A percentile compares a stretch with the other conserved stretches of the same genome.
phyloP scores from a whole-genome alignment of 1,284 basidiomycete genomes.

The Cutaneotrichosporon sp. region DNA sequence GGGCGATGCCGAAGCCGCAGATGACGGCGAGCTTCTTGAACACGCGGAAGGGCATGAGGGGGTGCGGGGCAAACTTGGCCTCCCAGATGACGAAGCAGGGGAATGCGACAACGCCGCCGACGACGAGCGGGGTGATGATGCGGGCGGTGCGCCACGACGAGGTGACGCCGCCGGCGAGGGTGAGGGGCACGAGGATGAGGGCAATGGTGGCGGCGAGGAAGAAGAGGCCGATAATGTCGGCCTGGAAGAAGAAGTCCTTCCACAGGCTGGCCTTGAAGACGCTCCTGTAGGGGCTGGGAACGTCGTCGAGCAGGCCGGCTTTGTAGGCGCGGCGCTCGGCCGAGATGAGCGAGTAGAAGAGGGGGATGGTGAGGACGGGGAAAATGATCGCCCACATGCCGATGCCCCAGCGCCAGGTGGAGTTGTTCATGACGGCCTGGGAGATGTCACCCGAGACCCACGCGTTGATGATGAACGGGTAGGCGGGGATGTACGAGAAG shows the following conservation, averaged over 20 bases:
- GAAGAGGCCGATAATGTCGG: constrained; percentile 52
- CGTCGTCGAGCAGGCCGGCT: constrained; percentile 29
- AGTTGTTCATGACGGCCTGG: constrained; percentile 29
- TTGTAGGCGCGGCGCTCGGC: constrained; percentile 38
- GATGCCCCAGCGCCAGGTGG: constrained; percentile 54
- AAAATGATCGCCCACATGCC: constrained; percentile 56
- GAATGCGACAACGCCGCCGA: constrained; percentile 49
- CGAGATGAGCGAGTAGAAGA: constrained; percentile 43
- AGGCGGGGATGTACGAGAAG: constrained; percentile 43
- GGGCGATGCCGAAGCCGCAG: constrained; percentile 48
- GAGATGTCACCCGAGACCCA: constrained; percentile 23
- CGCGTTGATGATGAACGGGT: constrained; percentile 48
- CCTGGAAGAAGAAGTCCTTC: constrained; percentile 53
- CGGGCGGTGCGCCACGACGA: constrained; percentile 41
- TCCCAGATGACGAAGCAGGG: constrained; percentile 54
- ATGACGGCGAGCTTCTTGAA: constrained; percentile 52
- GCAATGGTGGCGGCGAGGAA: constrained; percentile 32
- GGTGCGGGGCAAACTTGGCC: constrained; percentile 45
- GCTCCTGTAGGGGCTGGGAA: constrained; percentile 38
- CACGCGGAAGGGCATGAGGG: constrained; percentile 50
- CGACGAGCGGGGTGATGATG: constrained; percentile 51
- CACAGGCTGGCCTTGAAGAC: constrained; percentile 20
- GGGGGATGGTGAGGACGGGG: constrained; percentile 47
- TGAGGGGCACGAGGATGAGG: constrained; percentile 51
- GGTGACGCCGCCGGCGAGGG: constrained; percentile 44